phyloP scores from a whole-genome alignment of 768 basidiomycete species.

The Suillus spraguei region DNA sequence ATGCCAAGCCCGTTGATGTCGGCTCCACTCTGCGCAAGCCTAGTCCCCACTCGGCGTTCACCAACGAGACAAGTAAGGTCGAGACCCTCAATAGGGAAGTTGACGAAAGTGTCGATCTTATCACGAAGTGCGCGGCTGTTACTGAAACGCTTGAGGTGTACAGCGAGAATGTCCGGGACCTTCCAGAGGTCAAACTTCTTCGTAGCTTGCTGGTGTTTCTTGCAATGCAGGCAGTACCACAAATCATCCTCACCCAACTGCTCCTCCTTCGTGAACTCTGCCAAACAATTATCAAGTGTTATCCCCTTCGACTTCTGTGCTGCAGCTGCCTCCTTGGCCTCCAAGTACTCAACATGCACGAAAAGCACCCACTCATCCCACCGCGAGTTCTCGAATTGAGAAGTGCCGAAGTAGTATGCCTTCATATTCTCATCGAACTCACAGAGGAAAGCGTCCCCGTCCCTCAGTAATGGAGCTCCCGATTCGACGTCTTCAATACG shows the following conservation, averaged over 20 bases:
- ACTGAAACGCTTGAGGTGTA: conserved; percentile 97
- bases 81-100: conserved; percentile 89
- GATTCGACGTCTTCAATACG: conserved; percentile 44
- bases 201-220: conserved; percentile 97
- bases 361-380: conserved; percentile 71
- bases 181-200: conserved; percentile 99
- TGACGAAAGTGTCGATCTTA: conserved; percentile 93
- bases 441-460: conserved; percentile 77
- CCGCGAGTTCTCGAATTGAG: conserved; percentile 51
- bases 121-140: conserved; percentile 82
- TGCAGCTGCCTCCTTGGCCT: conserved; percentile 53
- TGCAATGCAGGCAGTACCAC: conserved; percentile 98
- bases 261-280: conserved; percentile 96
- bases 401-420: conserved; percentile 71
- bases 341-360: conserved; percentile 73
- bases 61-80: conserved; percentile 81
- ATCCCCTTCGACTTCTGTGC: conserved; percentile 65
- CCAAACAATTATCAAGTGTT: conserved; percentile 85
- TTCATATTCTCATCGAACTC: conserved; percentile 85
- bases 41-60: conserved; percentile 73
- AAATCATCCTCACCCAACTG: conserved; percentile 92
- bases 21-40: conserved; percentile 56
- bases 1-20: conserved; percentile 60
- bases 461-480: conserved; percentile 56
- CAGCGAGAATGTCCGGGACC: conserved; percentile 92